A percentile compares a stretch with the other conserved stretches of the same genome.
These are phyloP conservation scores for Aspergillus melleus DNA, from an alignment of 2,329 filamentous ascomycete genomes.

Conservation along the genomic window DNA sequence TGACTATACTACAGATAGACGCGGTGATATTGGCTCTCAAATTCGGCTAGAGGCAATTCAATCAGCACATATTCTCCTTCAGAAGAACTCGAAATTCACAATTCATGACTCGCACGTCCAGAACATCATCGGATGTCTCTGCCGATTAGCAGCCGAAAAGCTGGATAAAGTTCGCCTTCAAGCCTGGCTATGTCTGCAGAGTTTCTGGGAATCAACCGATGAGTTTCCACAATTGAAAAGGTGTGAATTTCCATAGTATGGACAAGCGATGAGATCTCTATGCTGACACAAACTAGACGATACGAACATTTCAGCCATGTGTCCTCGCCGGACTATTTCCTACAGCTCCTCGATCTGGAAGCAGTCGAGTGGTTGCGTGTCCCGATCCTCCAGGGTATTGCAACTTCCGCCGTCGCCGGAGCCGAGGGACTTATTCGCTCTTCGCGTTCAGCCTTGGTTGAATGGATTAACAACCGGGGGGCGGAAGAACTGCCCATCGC, in stretches of 20 bases:
- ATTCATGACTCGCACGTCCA: constrained; percentile 21
- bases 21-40: constrained; percentile 86
- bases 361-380: constrained; percentile 37
- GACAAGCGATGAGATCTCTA: neutral
- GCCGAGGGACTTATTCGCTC: constrained; percentile 46
- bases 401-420: constrained; percentile 47
- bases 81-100: constrained; percentile 14
- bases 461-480: constrained; percentile 31
- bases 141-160: constrained; percentile 81
- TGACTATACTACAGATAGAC: constrained; percentile 86
- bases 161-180: constrained; percentile 76
- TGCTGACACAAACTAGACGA: constrained; percentile 30
- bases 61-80: constrained; percentile 52
- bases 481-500: constrained; percentile 36
- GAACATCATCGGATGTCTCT: constrained; percentile 42
- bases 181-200: constrained; percentile 46
- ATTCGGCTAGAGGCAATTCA: constrained; percentile 77
- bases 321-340: constrained; percentile 45
- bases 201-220: constrained; percentile 38
- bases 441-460: constrained; percentile 42
- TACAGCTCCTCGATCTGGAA: constrained; percentile 41
- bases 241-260: constrained; percentile 37
- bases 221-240: constrained; percentile 37
- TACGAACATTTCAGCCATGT: constrained; percentile 48
- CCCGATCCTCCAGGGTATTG: constrained; percentile 43